Percentiles rank a stretch among this genome's conserved stretches.
These are phyloP conservation scores for Lanmaoa pseudosensibilis DNA, from an alignment of 768 basidiomycete species.

Conservation along the genomic window DNA sequence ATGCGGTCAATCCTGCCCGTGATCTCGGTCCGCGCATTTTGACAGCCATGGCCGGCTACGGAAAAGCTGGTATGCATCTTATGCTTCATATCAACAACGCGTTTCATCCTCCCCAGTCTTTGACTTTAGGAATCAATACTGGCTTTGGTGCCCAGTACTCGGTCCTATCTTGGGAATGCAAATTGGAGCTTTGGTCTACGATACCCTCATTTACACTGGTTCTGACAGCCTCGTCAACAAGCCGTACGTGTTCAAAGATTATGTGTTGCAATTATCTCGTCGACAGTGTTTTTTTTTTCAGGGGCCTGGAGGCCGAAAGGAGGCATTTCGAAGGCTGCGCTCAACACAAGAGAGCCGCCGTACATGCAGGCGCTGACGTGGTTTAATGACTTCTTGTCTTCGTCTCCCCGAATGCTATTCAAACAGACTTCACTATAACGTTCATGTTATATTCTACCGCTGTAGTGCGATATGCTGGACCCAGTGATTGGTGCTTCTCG, in stretches of 20 bases:
- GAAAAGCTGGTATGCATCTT: conserved; percentile 43
- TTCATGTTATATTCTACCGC: too few relatives aligned
- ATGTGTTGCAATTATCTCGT: neutral
- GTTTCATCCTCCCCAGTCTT: conserved; percentile 16
- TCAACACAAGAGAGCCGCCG: neutral
- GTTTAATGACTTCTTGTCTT: conserved; percentile 8
- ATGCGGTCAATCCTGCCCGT: conserved; percentile 69
- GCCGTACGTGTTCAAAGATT: conserved; percentile 39
- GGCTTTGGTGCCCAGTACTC: conserved; percentile 69
- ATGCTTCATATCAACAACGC: neutral
- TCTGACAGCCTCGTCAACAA: conserved; percentile 53
- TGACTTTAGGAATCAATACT: conserved; percentile 55
- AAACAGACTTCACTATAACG: too few relatives aligned
- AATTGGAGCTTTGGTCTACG: conserved; percentile 55
- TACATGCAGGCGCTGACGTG: neutral
- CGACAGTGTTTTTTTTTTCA: neutral
- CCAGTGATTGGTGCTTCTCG: too few relatives aligned
- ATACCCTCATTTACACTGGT: conserved; percentile 56
- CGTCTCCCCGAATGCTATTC: too few relatives aligned
- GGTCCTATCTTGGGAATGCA: conserved; percentile 61
- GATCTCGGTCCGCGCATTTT: conserved; percentile 69
- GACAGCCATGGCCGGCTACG: conserved; percentile 76
- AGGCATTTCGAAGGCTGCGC: conserved; percentile 17
- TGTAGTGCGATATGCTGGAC: too few relatives aligned
- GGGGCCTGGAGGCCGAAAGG: conserved; percentile 13